These are phyloP conservation scores for Cryptococcus jaspeensis DNA, from an alignment of 1,284 basidiomycete species.

Conservation along the genomic window DNA sequence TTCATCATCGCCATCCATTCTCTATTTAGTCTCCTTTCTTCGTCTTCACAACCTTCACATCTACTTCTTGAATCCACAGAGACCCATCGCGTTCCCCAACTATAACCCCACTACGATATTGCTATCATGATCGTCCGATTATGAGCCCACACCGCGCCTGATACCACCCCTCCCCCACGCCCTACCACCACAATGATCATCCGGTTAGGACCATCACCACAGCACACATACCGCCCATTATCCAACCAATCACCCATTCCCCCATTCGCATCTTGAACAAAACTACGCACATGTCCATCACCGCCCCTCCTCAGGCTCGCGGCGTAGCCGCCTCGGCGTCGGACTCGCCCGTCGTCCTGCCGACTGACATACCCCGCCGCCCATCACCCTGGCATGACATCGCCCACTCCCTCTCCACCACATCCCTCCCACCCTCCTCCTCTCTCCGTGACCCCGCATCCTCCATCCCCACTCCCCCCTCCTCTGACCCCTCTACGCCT, in stretches of 20 bases:
- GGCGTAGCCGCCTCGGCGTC: neutral
- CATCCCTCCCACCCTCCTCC: conserved; percentile 22
- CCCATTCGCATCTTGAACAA: neutral
- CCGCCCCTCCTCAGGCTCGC: neutral
- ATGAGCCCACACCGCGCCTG: no score
- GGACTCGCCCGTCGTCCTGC: conserved; percentile 1
- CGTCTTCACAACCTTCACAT: no score
- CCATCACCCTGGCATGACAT: conserved; percentile 49
- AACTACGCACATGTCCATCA: no score
- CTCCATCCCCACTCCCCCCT: neutral
- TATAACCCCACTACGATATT: no score
- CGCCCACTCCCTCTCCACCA: conserved; percentile 39
- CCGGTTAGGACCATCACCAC: neutral
- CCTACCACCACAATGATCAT: neutral
- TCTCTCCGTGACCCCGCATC: conserved; percentile 12
- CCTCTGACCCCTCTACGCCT: conserved; percentile 1
- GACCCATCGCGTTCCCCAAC: no score
- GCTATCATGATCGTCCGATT: no score
- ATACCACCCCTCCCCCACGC: neutral
- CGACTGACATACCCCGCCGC: conserved; percentile 24
- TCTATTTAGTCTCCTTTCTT: no score
- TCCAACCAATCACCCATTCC: neutral
- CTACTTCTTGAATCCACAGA: no score
- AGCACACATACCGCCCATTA: no score
- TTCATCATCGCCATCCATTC: no score